phyloP scores from a whole-genome alignment of 2,329 filamentous ascomycete genomes.

The Diaporthe sp. region DNA sequence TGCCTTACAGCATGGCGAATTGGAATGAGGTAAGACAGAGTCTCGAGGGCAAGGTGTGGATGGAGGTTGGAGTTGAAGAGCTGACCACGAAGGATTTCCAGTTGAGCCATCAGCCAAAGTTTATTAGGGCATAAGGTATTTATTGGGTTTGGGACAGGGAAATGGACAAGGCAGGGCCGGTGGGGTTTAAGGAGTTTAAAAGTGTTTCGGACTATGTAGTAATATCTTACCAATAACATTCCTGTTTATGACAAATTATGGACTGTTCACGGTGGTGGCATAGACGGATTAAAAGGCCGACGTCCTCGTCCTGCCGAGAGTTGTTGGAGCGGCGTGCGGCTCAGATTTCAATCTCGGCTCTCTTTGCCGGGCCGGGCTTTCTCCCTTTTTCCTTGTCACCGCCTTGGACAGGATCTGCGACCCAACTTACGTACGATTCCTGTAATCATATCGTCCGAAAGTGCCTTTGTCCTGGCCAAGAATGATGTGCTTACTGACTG shows the following conservation, averaged over 20 bases:
- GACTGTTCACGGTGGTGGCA: neutral
- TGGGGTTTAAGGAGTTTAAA: constrained; percentile 2
- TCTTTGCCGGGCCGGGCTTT: constrained; percentile 7
- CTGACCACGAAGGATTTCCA: constrained; percentile 16
- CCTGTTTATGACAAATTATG: neutral
- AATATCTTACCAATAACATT: constrained; percentile 10
- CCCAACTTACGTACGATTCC: constrained; percentile 12
- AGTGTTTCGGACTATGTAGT: neutral
- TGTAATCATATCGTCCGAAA: neutral
- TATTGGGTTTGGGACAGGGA: neutral
- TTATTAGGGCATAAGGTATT: constrained; percentile 21
- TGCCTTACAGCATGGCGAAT: constrained; percentile 35
- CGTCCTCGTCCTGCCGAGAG: neutral
- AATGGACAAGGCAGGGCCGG: neutral
- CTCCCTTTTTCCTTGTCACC: constrained; percentile 8
- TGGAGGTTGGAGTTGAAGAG: constrained; percentile 32
- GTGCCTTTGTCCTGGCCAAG: neutral
- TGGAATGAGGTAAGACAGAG: constrained; percentile 30
- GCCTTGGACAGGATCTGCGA: constrained; percentile 11
- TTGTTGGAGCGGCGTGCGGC: neutral
- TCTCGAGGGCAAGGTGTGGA: constrained; percentile 35
- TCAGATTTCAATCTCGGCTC: constrained; percentile 13
- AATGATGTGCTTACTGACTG: neutral
- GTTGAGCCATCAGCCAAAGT: constrained; percentile 15
- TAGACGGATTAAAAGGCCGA: neutral